Base-by-base conservation (phyloP, 371 early-diverging fungal species). In the Blakeslea trispora region DNA sequence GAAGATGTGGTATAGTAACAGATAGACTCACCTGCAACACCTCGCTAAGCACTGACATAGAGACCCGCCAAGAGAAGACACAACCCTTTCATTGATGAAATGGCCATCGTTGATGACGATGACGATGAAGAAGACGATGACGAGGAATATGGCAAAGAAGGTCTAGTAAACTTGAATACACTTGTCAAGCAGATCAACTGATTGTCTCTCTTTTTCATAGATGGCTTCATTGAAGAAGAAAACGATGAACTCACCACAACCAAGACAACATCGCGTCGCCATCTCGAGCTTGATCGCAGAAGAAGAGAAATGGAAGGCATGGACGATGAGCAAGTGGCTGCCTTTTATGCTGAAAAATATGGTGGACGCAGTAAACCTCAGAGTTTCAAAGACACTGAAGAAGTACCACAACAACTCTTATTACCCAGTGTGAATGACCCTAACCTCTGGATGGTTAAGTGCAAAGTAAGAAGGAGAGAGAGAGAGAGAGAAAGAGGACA, bases 401-500 rank as follows among this genome's bases (percentile, higher is more conserved):
- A 90, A 60, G 81, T 89, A 45, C 92, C 93, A 15, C 91, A 91
- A 59, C 77, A 84, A 40, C 66, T 91, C 56, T 82, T 97, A 24
- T 72, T 94, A 52, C 98, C 99, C 1, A 88, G 88, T 41, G 90
- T 94, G 18, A 83, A 86, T 42, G 94, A 94, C 62, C 98, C 99
- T 44, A 92, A 91, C 64, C 75, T 98, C 52, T 99, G 96, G 95
- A 85, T 97, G 81, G 85, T 96, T 42, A 80, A 88, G 51, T 97
- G 97, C 81, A 84, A 85, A 67, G 89, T 89, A 68, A 45, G 45
- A 46, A 53, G n/a, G n/a, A n/a, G n/a, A n/a, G n/a, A n/a, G n/a
- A n/a, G n/a, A n/a, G n/a, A n/a, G n/a, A n/a, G n/a, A n/a, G n/a
- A n/a, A 13, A 22, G 11, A 50, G 14, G 14, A 32, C 6, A 14